phyloP scores from a whole-genome alignment of 805 yeast genomes.

The Kodamaea sagamina region DNA sequence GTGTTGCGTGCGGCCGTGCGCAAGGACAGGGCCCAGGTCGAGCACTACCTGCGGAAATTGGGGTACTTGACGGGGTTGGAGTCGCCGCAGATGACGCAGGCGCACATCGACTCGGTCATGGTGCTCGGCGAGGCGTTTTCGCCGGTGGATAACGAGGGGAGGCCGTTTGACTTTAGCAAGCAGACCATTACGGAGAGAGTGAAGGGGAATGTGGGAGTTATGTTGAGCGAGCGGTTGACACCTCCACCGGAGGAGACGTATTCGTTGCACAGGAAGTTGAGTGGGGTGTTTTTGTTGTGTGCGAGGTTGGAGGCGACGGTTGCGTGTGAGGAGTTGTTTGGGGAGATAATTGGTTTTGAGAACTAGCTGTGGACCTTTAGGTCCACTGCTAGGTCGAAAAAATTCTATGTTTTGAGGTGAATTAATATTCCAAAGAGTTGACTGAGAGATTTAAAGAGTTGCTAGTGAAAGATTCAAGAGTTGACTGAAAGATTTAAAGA shows the following conservation, averaged over 20 bases:
- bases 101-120: slow-evolving; percentile 88
- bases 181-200: slow-evolving; percentile 96
- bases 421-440: too few relatives aligned
- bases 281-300: slow-evolving; percentile 91
- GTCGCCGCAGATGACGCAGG: slow-evolving; percentile 80
- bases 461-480: too few relatives aligned
- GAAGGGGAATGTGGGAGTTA: slow-evolving; percentile 79
- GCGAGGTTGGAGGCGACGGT: slow-evolving; percentile 81
- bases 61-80: slow-evolving; percentile 94
- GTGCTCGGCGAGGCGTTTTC: slow-evolving; percentile 92
- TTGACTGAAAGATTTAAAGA: too few relatives aligned
- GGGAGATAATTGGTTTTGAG: slow-evolving; percentile 66
- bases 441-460: too few relatives aligned
- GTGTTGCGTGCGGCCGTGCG: slow-evolving; percentile 74
- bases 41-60: slow-evolving; percentile 63
- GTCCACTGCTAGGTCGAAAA: too few relatives aligned
- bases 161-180: slow-evolving; percentile 65
- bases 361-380: too few relatives aligned
- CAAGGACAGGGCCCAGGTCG: slow-evolving; percentile 64
- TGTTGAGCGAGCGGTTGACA: slow-evolving; percentile 87
- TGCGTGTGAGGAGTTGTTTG: slow-evolving; percentile 75
- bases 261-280: slow-evolving; percentile 90
- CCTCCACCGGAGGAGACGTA: slow-evolving; percentile 99
- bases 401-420: too few relatives aligned
- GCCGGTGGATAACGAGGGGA: slow-evolving; percentile 48